Percentiles rank a stretch among this genome's conserved stretches.
Conservation (phyloP, 1,284 basidiomycete genomes). For the Ustilago loliicola region DNA sequence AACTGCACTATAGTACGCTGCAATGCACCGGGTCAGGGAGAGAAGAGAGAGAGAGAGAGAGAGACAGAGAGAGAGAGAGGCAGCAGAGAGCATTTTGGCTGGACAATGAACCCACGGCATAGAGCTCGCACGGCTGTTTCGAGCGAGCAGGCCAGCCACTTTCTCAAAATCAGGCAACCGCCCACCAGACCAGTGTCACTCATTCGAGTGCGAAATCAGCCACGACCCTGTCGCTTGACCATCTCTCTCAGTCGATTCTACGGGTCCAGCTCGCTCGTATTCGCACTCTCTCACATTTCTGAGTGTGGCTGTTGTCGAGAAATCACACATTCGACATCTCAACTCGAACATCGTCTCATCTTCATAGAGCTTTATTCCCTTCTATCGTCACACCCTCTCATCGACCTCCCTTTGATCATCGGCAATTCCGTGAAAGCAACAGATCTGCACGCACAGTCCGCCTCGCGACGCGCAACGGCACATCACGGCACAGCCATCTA, state of each 20-base stretch:
- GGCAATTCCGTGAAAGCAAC: background rate
- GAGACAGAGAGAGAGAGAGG: background rate
- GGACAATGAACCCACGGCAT: background rate
- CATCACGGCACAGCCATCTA: background rate
- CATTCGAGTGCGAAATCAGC: background rate
- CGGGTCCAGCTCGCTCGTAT: background rate
- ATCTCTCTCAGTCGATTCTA: background rate
- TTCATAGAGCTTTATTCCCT: background rate
- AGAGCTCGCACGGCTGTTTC: constrained; percentile 13
- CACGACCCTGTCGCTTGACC: background rate
- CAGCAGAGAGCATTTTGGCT: background rate
- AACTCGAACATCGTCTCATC: constrained; percentile 2
- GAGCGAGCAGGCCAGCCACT: background rate
- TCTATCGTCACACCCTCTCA: background rate
- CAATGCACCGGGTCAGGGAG: background rate
- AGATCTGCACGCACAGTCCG: constrained; percentile 2
- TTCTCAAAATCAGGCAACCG: background rate
- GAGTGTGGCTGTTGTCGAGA: constrained; percentile 9
- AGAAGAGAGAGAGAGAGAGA: background rate
- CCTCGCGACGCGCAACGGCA: constrained; percentile 15
- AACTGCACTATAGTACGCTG: background rate
- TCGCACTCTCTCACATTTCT: background rate
- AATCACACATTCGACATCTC: constrained; percentile 11
- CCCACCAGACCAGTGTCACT: background rate
- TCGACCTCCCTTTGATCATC: background rate